Evolutionary conservation across 306 rosid species (phyloP).

Genomic region (Fragaria ananassa): DNA sequence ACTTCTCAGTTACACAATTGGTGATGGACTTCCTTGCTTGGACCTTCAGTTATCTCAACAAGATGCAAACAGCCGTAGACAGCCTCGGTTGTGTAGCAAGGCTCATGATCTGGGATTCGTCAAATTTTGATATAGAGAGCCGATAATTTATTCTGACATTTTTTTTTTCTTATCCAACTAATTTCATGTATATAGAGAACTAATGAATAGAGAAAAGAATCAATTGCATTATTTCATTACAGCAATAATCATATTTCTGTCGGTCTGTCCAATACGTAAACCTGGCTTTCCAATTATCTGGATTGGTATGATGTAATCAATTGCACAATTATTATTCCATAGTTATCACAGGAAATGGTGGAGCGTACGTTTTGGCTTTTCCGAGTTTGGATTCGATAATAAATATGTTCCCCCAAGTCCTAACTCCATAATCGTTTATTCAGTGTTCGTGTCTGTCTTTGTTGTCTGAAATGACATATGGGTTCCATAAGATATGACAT

Average conservation of each 20-base stretch:
- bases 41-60: constrained; percentile 5
- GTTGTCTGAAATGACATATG: neutral
- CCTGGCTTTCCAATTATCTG: neutral
- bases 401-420: neutral
- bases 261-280: neutral
- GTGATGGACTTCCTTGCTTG: constrained; percentile 29
- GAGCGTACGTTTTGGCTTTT: no score
- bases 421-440: neutral
- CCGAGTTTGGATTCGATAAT: neutral
- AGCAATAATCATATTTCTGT: neutral
- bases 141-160: neutral
- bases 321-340: neutral
- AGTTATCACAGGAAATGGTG: neutral
- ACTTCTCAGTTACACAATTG: constrained; percentile 87
- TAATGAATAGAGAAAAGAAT: neutral
- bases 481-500: neutral
- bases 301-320: neutral
- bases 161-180: neutral
- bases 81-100: neutral
- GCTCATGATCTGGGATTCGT: constrained; percentile 1
- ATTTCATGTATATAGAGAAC: neutral
- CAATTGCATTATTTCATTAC: neutral
- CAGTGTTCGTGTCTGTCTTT: neutral
- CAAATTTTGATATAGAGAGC: constrained; percentile 10
- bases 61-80: neutral